These are phyloP conservation scores for Mycena metata DNA, from an alignment of 768 basidiomycete species.

Conservation along the genomic window DNA sequence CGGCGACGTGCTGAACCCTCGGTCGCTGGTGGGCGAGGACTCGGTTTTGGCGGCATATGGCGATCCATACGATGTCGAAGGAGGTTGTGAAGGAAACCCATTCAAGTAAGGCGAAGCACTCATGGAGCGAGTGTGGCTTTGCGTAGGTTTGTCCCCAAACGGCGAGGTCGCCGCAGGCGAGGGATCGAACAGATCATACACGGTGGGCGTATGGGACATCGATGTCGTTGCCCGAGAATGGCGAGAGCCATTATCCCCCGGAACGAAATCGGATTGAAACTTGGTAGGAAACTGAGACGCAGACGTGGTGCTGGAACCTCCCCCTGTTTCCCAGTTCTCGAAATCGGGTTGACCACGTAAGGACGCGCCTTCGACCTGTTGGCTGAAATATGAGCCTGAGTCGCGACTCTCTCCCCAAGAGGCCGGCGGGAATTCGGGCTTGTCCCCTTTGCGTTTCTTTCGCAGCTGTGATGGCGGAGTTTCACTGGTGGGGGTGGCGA, in stretches of 20 bases:
- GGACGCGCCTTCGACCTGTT: constrained; percentile 35
- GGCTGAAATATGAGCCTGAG: constrained; percentile 69
- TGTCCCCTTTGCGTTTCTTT: constrained; percentile 62
- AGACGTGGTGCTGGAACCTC: constrained; percentile 39
- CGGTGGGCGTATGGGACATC: constrained; percentile 36
- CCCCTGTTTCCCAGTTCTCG: constrained; percentile 49
- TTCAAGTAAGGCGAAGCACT: constrained; percentile 47
- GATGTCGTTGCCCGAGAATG: constrained; percentile 33
- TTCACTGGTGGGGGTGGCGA: constrained; percentile 59
- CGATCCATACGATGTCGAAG: constrained; percentile 1
- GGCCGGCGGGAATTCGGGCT: constrained; percentile 69
- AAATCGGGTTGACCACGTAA: constrained; percentile 34
- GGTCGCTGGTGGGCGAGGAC: constrained; percentile 6
- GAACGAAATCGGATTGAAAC: constrained; percentile 60
- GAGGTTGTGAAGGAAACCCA: constrained; percentile 38
- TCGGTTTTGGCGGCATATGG: background rate
- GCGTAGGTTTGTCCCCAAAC: constrained; percentile 42
- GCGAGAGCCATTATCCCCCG: constrained; percentile 39
- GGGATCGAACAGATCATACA: constrained; percentile 44
- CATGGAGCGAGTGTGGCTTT: constrained; percentile 49
- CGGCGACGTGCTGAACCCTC: constrained; percentile 35
- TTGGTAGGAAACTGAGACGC: constrained; percentile 54
- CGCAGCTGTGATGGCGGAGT: constrained; percentile 54
- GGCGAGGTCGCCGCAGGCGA: constrained; percentile 53
- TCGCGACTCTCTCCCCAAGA: constrained; percentile 69